These are phyloP conservation scores for Beta vulgaris DNA, from an alignment of 148 eudicot species.

Conservation along the genomic window DNA sequence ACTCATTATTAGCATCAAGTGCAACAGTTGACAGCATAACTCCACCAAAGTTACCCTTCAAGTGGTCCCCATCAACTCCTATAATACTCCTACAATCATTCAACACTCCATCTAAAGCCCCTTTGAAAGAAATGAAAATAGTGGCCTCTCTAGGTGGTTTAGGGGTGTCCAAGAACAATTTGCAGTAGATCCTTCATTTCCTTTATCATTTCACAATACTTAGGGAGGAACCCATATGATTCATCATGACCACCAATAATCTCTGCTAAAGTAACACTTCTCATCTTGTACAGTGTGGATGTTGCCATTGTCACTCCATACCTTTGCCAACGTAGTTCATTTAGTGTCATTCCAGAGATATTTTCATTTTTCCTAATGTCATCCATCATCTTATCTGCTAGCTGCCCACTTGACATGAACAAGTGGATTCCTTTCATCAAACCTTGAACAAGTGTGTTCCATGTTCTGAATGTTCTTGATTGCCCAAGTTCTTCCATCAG, in stretches of 20 bases:
- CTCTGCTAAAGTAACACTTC: not conserved
- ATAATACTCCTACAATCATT: not conserved
- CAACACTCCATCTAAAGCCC: not conserved
- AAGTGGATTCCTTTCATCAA: not conserved
- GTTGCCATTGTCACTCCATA: not conserved
- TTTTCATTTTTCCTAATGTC: not conserved
- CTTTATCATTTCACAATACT: not conserved
- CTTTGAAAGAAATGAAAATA: not conserved
- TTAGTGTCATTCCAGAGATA: not conserved
- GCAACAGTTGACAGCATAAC: not conserved
- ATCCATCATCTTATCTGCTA: not conserved
- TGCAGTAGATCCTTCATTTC: not conserved
- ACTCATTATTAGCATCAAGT: not conserved
- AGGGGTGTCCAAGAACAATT: not conserved
- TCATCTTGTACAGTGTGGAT: not conserved
- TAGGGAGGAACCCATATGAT: not conserved
- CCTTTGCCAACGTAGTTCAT: not conserved
- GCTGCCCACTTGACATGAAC: not conserved
- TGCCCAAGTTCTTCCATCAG: not conserved
- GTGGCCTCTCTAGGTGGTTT: not conserved
- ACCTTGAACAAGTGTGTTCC: not conserved
- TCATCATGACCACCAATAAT: not conserved
- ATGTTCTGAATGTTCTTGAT: not conserved
- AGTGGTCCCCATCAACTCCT: not conserved
- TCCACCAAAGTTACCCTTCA: not conserved